These are phyloP conservation scores for Microbotryomycetes sp. DNA, from an alignment of 1,284 basidiomycete genomes.

Conservation along the genomic window DNA sequence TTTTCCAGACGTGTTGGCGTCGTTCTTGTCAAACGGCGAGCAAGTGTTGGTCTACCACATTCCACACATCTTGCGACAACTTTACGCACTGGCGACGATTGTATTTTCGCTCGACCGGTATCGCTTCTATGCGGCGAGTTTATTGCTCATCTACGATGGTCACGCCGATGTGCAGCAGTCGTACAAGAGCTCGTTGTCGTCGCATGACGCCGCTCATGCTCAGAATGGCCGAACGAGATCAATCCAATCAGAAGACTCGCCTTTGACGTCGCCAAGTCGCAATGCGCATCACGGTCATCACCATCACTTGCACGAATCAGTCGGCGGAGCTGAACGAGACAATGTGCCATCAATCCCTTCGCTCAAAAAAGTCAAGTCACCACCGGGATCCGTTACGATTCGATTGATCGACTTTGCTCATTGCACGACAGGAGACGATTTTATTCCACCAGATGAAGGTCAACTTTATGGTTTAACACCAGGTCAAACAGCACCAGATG, in stretches of 20 bases:
- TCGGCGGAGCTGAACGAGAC: slow-evolving; percentile 14
- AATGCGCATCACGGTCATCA: slow-evolving; percentile 33
- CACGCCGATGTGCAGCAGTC: slow-evolving; percentile 67
- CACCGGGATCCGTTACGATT: slow-evolving; percentile 78
- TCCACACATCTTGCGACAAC: slow-evolving; percentile 79
- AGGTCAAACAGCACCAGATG: slow-evolving; percentile 22
- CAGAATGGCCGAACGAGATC: neutral
- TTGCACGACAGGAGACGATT: slow-evolving; percentile 92
- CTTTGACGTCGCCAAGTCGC: neutral
- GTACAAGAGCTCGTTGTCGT: slow-evolving; percentile 18
- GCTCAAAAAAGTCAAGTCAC: slow-evolving; percentile 16
- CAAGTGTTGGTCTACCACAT: slow-evolving; percentile 83
- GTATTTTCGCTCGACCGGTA: slow-evolving; percentile 81
- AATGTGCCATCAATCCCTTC: slow-evolving; percentile 17
- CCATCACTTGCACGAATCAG: slow-evolving; percentile 19
- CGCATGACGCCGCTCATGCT: slow-evolving; percentile 8
- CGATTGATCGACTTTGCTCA: slow-evolving; percentile 98
- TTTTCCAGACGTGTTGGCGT: slow-evolving; percentile 71
- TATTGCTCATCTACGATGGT: slow-evolving; percentile 96
- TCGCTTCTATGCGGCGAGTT: slow-evolving; percentile 94
- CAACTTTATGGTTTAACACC: slow-evolving; percentile 12
- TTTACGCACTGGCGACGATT: slow-evolving; percentile 89
- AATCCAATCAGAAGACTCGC: neutral
- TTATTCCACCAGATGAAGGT: slow-evolving; percentile 51
- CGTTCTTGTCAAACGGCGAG: slow-evolving; percentile 81